These are phyloP conservation scores for Pseudocercospora eumusae DNA, from an alignment of 2,329 filamentous ascomycete genomes.

Conservation along the genomic window DNA sequence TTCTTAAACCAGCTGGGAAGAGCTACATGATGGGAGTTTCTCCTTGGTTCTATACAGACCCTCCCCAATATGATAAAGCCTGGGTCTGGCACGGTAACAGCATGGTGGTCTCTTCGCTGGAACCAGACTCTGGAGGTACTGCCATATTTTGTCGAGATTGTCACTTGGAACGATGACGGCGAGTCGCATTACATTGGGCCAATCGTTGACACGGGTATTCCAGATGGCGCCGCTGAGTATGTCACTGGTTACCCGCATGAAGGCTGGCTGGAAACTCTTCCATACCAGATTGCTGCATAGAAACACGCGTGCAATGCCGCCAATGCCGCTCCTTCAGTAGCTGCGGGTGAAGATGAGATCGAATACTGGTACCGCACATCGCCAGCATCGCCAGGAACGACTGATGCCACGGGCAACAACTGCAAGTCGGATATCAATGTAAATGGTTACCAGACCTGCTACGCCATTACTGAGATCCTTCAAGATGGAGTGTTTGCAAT, in stretches of 20 bases:
- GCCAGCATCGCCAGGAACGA: conserved; percentile 40
- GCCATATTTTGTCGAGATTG: conserved; percentile 58
- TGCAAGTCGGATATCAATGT: conserved; percentile 37
- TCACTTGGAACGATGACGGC: conserved; percentile 63
- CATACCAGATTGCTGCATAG: conserved; percentile 55
- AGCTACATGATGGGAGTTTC: conserved; percentile 54
- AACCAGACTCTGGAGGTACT: conserved; percentile 53
- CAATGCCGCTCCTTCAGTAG: conserved; percentile 19
- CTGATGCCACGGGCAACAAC: conserved; percentile 41
- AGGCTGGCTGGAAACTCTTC: conserved; percentile 52
- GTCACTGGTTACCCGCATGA: conserved; percentile 53
- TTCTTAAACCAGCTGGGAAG: conserved; percentile 44
- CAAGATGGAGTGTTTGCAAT: conserved; percentile 52
- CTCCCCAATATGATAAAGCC: conserved; percentile 59
- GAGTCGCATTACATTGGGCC: conserved; percentile 59
- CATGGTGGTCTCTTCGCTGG: conserved; percentile 61
- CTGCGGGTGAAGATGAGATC: conserved; percentile 38
- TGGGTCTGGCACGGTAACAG: conserved; percentile 65
- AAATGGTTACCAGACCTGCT: conserved; percentile 32
- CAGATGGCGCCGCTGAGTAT: conserved; percentile 51
- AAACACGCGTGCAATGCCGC: conserved; percentile 45
- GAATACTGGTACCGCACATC: conserved; percentile 51
- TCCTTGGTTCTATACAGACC: conserved; percentile 59
- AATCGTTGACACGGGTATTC: conserved; percentile 32
- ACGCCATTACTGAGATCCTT: conserved; percentile 38